These are phyloP conservation scores for Blastobotrys persicus DNA, from an alignment of 1,139 yeast genomes.

Conservation along the genomic window DNA sequence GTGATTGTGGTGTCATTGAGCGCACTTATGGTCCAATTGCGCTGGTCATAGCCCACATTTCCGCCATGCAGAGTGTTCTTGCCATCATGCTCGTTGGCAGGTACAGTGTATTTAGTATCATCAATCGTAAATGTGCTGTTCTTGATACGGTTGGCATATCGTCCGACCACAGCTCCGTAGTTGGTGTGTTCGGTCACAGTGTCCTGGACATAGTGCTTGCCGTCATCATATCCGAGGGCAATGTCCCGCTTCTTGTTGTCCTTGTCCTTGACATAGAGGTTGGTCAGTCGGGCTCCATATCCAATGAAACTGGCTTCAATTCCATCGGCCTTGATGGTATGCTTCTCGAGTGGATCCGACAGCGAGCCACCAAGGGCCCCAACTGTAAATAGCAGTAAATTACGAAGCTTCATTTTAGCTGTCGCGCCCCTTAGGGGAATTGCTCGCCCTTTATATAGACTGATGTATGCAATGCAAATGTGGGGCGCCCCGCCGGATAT, in stretches of 20 bases:
- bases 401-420: slow-evolving; percentile 6
- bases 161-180: slow-evolving; percentile 58
- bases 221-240: slow-evolving; percentile 17
- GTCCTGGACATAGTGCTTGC: slow-evolving; percentile 16
- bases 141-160: slow-evolving; percentile 53
- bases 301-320: slow-evolving; percentile 19
- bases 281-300: slow-evolving; percentile 19
- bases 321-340: slow-evolving; percentile 19
- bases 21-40: slow-evolving; percentile 19
- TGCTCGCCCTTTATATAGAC: neutral
- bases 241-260: slow-evolving; percentile 16
- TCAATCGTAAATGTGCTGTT: slow-evolving; percentile 42
- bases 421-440: neutral
- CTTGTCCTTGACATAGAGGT: slow-evolving; percentile 16
- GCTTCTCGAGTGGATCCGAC: slow-evolving; percentile 14
- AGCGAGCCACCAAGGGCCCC: slow-evolving; percentile 7
- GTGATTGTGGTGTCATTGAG: slow-evolving; percentile 17
- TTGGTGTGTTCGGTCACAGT: slow-evolving; percentile 42
- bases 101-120: slow-evolving; percentile 40
- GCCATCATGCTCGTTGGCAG: slow-evolving; percentile 41
- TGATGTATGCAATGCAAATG: neutral
- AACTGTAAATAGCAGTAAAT: slow-evolving; percentile 1
- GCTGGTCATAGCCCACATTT: slow-evolving; percentile 45
- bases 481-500: neutral
- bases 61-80: slow-evolving; percentile 48